Conservation (phyloP, 176 grass and related monocot genomes). For the Juncus inflexus region DNA sequence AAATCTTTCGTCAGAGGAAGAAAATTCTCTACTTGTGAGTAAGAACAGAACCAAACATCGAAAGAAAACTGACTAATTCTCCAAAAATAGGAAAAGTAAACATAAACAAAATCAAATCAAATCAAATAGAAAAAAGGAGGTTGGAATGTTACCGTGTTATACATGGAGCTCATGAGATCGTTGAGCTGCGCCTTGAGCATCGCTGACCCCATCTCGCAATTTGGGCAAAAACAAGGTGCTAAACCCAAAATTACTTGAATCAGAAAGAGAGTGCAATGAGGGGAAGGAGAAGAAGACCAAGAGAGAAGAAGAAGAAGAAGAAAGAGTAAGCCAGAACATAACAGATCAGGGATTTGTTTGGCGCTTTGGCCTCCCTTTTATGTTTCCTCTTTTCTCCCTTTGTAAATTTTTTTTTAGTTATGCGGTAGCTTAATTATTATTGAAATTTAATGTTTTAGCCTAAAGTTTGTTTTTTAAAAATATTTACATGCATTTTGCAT, state of each 20-base stretch:
- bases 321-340: not conserved
- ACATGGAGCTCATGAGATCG: slow-evolving; percentile 48
- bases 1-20: not conserved
- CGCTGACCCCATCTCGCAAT: slow-evolving; percentile 35
- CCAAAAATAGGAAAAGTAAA: no score
- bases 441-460: no score
- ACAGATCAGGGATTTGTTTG: not conserved
- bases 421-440: no score
- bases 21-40: not conserved
- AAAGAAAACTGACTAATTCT: not conserved
- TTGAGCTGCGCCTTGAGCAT: slow-evolving; percentile 54
- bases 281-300: not conserved
- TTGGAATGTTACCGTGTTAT: slow-evolving; percentile 27
- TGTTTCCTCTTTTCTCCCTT: not conserved
- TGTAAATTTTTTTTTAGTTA: no score
- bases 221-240: not conserved
- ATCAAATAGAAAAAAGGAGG: not conserved
- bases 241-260: slow-evolving; percentile 4
- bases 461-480: no score
- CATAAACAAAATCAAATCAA: not conserved
- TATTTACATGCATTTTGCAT: no score
- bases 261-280: not conserved
- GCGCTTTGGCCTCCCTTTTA: not conserved
- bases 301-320: not conserved
- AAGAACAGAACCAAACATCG: not conserved